Evolutionary conservation across 306 rosid genomes (phyloP).

Genomic region (Acmispon strigosus): DNA sequence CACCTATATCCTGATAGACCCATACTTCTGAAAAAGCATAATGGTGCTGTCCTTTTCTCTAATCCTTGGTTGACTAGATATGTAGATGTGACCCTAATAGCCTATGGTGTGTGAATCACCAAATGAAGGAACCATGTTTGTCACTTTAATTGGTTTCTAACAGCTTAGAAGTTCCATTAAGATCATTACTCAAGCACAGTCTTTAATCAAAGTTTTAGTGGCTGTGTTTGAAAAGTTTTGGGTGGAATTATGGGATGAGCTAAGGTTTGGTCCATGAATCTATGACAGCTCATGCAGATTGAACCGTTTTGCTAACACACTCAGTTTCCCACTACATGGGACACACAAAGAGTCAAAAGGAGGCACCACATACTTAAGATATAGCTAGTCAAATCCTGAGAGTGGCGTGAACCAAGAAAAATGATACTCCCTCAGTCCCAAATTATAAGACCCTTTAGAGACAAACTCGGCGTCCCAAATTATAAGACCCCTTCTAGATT

Average conservation of each 20-base stretch:
- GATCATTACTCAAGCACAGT: not conserved
- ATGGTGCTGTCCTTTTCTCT: too few species aligned
- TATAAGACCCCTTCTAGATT: too few species aligned
- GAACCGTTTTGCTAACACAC: slow-evolving; percentile 20
- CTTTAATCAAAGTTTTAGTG: slow-evolving; percentile 14
- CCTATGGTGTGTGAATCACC: not conserved
- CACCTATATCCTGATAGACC: too few species aligned
- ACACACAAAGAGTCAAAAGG: slow-evolving; percentile 23
- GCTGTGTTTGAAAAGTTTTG: slow-evolving; percentile 2
- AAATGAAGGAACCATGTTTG: not conserved
- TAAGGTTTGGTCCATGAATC: not conserved
- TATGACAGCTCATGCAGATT: slow-evolving; percentile 6
- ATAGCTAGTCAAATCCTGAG: not conserved
- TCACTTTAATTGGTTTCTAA: slow-evolving; percentile 24
- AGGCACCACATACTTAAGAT: not conserved
- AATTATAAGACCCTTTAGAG: too few species aligned
- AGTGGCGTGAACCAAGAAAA: not conserved
- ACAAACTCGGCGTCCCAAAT: too few species aligned
- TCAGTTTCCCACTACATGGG: slow-evolving; percentile 28
- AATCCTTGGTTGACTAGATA: slow-evolving; percentile 1
- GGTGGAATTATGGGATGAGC: slow-evolving; percentile 1
- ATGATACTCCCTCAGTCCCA: too few species aligned
- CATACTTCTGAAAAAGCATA: too few species aligned
- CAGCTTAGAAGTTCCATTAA: not conserved
- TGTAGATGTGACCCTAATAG: not conserved